Percentiles rank a stretch among this genome's conserved stretches.
These are phyloP conservation scores for Adenanthera pavonina DNA, from an alignment of 306 rosid genomes.

Conservation along the genomic window DNA sequence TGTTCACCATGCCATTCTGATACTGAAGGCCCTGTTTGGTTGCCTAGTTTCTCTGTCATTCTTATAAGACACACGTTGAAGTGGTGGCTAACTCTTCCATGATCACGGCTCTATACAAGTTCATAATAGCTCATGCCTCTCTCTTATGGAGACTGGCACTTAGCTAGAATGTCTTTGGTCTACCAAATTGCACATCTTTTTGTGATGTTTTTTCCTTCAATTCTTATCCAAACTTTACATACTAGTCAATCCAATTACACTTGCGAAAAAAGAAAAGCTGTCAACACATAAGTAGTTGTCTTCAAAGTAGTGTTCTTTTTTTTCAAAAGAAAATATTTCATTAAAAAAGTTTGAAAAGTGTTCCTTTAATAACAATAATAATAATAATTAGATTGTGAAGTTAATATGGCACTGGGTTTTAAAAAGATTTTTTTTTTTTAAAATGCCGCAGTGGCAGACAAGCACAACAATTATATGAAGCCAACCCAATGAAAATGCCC, in stretches of 20 bases:
- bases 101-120: neutral
- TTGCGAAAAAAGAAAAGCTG: no score
- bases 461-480: neutral
- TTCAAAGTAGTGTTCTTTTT: neutral
- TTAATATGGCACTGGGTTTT: neutral
- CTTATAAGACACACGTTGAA: slow-evolving; percentile 11
- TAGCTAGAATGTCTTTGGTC: neutral
- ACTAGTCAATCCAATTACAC: neutral
- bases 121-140: neutral
- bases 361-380: neutral
- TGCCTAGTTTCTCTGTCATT: slow-evolving; percentile 12
- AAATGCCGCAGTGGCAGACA: neutral
- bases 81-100: slow-evolving; percentile 18
- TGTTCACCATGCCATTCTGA: neutral
- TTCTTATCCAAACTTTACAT: slow-evolving; percentile 7
- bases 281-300: neutral
- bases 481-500: neutral
- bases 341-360: no score
- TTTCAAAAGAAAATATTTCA: neutral
- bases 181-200: neutral
- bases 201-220: neutral
- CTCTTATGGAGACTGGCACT: slow-evolving; percentile 35
- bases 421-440: neutral
- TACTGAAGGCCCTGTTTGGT: no score
- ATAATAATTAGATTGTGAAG: neutral